phyloP scores from a whole-genome alignment of 305 asterid genomes.

The Fraxinus platypoda region DNA sequence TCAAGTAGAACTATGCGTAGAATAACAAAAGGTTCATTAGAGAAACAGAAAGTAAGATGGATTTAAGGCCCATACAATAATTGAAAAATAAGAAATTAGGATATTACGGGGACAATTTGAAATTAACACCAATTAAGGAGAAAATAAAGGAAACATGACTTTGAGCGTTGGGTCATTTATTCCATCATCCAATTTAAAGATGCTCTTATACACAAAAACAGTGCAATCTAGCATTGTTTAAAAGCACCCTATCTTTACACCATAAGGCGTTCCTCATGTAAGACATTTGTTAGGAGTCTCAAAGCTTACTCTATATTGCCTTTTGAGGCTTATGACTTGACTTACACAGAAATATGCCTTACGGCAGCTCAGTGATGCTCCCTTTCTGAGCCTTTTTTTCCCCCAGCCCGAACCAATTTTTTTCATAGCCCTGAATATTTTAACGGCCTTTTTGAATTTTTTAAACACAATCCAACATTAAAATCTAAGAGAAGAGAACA shows the following conservation, averaged over 20 bases:
- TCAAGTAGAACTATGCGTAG: neutral
- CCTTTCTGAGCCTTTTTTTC: neutral
- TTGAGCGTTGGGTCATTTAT: neutral
- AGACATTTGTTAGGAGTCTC: neutral
- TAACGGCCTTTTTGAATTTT: neutral
- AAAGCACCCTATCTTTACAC: neutral
- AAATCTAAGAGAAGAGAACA: neutral
- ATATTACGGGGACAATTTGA: neutral
- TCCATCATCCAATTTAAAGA: neutral
- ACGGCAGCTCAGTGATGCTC: neutral
- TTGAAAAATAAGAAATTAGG: neutral
- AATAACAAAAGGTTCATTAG: neutral
- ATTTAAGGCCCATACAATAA: neutral
- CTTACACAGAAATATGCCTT: neutral
- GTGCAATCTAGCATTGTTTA: neutral
- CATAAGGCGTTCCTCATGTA: neutral
- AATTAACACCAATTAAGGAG: neutral
- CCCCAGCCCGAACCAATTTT: neutral
- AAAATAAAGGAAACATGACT: neutral
- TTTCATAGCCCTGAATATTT: neutral
- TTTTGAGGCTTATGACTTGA: neutral
- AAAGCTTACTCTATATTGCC: neutral
- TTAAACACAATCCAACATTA: neutral
- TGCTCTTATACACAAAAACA: neutral
- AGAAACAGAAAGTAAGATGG: neutral